A percentile compares a stretch with the other conserved stretches of the same genome.
Evolutionary conservation across 1,139 yeast species (phyloP).

Genomic region (Geotrichum carabidarum): DNA sequence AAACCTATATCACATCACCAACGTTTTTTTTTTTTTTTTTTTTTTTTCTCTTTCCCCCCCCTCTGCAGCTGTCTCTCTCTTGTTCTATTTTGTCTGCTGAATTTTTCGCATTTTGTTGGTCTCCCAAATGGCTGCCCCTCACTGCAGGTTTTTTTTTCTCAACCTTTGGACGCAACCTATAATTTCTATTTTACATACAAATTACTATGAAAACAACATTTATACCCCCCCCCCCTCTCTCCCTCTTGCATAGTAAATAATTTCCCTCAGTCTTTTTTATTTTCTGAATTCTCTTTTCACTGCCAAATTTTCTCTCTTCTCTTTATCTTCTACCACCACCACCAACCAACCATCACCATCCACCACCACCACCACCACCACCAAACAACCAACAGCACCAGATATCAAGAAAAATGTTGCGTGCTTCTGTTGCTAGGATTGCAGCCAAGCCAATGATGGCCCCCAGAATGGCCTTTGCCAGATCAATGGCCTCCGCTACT

Average conservation of each 20-base stretch:
- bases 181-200: background rate
- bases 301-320: background rate
- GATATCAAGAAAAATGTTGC: constrained; percentile 10
- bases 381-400: too few relatives aligned
- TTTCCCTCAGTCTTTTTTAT: too few relatives aligned
- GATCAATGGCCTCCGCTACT: constrained; percentile 14
- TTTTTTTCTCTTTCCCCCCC: background rate
- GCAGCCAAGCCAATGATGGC: constrained; percentile 1
- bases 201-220: background rate
- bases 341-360: background rate
- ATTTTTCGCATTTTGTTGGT: too few relatives aligned
- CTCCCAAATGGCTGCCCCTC: too few relatives aligned
- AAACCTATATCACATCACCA: background rate
- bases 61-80: background rate
- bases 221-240: background rate
- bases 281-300: too few relatives aligned
- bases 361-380: background rate
- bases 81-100: too few relatives aligned
- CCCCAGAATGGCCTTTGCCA: background rate
- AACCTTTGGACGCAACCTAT: background rate
- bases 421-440: constrained; percentile 12
- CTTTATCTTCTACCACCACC: background rate
- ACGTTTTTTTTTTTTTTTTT: background rate
- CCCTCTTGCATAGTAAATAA: background rate
- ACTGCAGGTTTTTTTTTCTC: too few relatives aligned